These are phyloP conservation scores for Cocos nucifera DNA, from an alignment of 176 grass and related monocot species.

Conservation along the genomic window DNA sequence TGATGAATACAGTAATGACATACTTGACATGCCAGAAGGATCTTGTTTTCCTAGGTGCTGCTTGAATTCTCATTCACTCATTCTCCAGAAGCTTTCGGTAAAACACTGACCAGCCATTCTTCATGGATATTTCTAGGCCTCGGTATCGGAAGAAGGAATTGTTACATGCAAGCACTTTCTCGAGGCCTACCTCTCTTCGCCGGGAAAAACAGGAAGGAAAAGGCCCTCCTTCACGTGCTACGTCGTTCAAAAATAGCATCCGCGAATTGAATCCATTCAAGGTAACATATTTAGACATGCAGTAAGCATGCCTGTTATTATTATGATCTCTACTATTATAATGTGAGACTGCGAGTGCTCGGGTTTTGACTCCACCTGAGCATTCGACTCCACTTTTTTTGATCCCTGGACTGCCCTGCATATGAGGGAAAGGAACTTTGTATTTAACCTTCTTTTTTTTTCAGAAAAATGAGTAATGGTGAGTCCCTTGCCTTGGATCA, in stretches of 20 bases:
- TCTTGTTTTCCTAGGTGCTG: constrained; percentile 89
- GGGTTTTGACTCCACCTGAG: not conserved
- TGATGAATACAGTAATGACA: constrained; percentile 95
- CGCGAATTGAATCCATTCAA: constrained; percentile 83
- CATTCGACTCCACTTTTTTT: too few species aligned
- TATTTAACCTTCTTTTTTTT: too few species aligned
- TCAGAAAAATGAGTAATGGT: too few species aligned
- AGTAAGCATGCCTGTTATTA: too few species aligned
- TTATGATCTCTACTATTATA: too few species aligned
- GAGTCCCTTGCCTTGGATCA: too few species aligned
- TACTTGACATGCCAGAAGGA: constrained; percentile 87
- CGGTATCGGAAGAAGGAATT: constrained; percentile 48
- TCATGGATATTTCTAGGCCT: constrained; percentile 36
- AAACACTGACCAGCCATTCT: constrained; percentile 7
- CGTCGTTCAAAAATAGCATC: constrained; percentile 79
- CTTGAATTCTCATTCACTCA: not conserved
- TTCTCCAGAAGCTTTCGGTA: too few species aligned
- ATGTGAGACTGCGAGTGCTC: not conserved
- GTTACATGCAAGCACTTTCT: constrained; percentile 20
- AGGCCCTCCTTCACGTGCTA: constrained; percentile 49
- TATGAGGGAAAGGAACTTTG: too few species aligned
- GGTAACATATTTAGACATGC: constrained; percentile 31
- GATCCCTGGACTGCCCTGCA: too few species aligned
- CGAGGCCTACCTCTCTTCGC: constrained; percentile 39
- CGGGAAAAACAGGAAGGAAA: constrained; percentile 55